Conservation (phyloP, 352 stramenopile species). For the Pythium brachiatum region DNA sequence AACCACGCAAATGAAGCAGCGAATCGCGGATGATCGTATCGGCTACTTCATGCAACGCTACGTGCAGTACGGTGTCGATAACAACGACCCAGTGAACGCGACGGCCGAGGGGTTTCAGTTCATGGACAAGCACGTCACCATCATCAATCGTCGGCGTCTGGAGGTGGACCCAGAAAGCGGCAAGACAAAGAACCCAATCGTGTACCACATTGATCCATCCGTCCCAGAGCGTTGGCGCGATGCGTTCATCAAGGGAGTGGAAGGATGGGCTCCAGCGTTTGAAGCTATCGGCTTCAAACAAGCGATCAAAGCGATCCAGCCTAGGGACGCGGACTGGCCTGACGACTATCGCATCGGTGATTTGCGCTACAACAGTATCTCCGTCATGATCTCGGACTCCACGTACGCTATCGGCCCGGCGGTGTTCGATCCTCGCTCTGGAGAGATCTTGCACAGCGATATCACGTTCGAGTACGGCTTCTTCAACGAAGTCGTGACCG, state of each 20-base stretch:
- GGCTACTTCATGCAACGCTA: slow-evolving; percentile 78
- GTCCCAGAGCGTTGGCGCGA: slow-evolving; percentile 66
- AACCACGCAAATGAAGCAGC: slow-evolving; percentile 46
- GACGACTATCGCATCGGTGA: slow-evolving; percentile 80
- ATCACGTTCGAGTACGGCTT: slow-evolving; percentile 88
- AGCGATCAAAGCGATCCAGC: slow-evolving; percentile 66
- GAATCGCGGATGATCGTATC: slow-evolving; percentile 71
- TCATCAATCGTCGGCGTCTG: slow-evolving; percentile 74
- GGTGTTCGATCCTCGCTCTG: slow-evolving; percentile 72
- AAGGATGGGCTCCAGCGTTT: slow-evolving; percentile 81
- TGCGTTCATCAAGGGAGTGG: slow-evolving; percentile 58
- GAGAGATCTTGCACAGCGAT: slow-evolving; percentile 86
- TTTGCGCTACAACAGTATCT: slow-evolving; percentile 85
- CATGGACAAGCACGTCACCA: slow-evolving; percentile 53
- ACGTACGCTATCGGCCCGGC: slow-evolving; percentile 69
- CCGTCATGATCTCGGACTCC: slow-evolving; percentile 76
- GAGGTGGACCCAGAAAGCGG: slow-evolving; percentile 37
- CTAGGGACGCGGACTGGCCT: slow-evolving; percentile 70
- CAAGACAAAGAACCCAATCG: slow-evolving; percentile 50
- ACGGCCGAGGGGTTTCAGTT: slow-evolving; percentile 40
- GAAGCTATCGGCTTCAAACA: slow-evolving; percentile 65
- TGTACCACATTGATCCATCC: slow-evolving; percentile 83
- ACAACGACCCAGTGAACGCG: slow-evolving; percentile 26
- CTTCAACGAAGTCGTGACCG: slow-evolving; percentile 60
- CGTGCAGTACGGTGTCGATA: slow-evolving; percentile 47